phyloP scores from a whole-genome alignment of 2,329 filamentous ascomycete genomes.

The Penicillium corylophilum region DNA sequence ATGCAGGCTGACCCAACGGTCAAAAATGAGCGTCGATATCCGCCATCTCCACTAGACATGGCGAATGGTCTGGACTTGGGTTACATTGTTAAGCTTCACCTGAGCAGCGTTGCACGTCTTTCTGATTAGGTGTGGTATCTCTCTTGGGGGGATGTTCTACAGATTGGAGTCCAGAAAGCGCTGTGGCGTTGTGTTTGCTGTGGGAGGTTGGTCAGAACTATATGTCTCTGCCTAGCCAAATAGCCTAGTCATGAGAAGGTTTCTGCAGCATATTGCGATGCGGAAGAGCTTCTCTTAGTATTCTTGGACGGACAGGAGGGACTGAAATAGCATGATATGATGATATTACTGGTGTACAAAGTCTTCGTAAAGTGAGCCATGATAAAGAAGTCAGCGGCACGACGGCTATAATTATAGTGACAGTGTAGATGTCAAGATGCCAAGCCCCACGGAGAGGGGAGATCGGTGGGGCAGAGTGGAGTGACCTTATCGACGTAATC shows the following conservation, averaged over 20 bases:
- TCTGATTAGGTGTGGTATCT: neutral
- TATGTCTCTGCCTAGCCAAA: too few species aligned
- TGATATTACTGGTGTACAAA: too few species aligned
- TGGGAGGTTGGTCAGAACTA: neutral
- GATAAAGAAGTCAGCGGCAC: too few species aligned
- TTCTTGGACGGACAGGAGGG: too few species aligned
- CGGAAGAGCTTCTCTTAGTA: too few species aligned
- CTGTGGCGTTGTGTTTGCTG: neutral
- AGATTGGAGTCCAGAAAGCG: neutral
- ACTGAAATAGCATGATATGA: too few species aligned
- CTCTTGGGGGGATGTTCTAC: too few species aligned
- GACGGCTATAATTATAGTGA: too few species aligned
- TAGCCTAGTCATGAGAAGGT: too few species aligned
- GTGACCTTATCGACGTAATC: neutral
- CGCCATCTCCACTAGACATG: neutral
- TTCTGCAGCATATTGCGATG: too few species aligned
- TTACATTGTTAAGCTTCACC: neutral
- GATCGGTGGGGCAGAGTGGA: constrained; percentile 8
- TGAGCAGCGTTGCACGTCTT: neutral
- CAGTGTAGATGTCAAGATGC: neutral
- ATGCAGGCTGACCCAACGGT: neutral
- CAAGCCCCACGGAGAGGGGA: neutral
- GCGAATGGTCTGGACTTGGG: neutral
- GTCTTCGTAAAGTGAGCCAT: too few species aligned
- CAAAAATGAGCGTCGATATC: neutral